Conservation (phyloP, 371 early-diverging fungal genomes). For the Mortierella sp. region DNA sequence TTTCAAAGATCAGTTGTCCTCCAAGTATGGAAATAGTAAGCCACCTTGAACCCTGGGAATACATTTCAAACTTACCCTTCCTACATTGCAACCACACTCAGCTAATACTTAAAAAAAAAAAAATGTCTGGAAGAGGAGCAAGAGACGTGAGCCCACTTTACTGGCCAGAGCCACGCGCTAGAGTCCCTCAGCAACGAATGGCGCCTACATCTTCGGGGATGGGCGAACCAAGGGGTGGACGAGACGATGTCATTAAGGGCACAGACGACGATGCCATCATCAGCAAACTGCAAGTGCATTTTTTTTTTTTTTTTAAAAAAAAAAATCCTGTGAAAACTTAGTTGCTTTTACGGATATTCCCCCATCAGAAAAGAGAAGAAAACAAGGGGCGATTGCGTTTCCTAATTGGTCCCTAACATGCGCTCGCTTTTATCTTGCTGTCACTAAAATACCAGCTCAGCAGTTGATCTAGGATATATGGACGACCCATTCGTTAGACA, state of each 20-base stretch:
- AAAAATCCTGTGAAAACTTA: neutral
- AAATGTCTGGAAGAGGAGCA: conserved; percentile 31
- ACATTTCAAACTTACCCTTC: neutral
- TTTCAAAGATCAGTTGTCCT: neutral
- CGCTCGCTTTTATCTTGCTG: neutral
- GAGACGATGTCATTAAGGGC: conserved; percentile 78
- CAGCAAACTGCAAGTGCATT: conserved; percentile 72
- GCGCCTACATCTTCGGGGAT: neutral
- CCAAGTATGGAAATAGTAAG: conserved; percentile 4
- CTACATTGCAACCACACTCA: neutral
- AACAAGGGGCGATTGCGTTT: neutral
- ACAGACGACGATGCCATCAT: conserved; percentile 93
- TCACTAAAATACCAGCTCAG: conserved; percentile 71
- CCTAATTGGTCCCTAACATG: neutral
- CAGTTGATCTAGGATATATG: conserved; percentile 84
- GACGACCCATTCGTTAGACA: conserved; percentile 80
- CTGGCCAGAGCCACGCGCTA: conserved; percentile 28
- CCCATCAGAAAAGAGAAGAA: neutral
- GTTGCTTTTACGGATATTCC: neutral
- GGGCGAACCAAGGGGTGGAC: conserved; percentile 10
- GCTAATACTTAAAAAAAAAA: conserved; percentile 6
- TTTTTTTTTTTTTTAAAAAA: neutral
- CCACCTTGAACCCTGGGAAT: neutral
- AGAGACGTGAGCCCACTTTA: conserved; percentile 32
- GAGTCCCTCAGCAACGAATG: conserved; percentile 1